Conservation (phyloP, 1,284 basidiomycete species). For the Meripilus lineatus region DNA sequence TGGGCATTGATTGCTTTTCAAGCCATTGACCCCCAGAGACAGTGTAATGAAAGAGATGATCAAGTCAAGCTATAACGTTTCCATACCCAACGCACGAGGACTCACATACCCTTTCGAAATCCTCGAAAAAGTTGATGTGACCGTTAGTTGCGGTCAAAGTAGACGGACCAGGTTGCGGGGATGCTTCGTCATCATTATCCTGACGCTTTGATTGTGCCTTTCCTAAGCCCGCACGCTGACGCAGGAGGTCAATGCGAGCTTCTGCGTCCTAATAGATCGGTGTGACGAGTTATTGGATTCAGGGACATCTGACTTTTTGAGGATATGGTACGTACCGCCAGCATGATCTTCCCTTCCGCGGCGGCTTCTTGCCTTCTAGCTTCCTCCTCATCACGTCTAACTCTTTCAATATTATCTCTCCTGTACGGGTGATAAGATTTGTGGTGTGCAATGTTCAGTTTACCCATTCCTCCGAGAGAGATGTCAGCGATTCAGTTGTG, state of each 20-base stretch:
- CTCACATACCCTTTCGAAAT: slow-evolving; percentile 55
- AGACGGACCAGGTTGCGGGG: slow-evolving; percentile 24
- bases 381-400: slow-evolving; percentile 76
- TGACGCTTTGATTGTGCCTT: slow-evolving; percentile 36
- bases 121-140: slow-evolving; percentile 79
- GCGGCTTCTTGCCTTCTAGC: slow-evolving; percentile 59
- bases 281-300: too few relatives aligned
- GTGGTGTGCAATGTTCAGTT: slow-evolving; percentile 83
- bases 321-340: slow-evolving; percentile 63
- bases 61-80: too few relatives aligned
- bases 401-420: slow-evolving; percentile 78
- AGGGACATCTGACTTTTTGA: too few relatives aligned
- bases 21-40: neutral
- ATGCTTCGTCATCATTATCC: slow-evolving; percentile 36
- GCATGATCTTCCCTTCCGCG: slow-evolving; percentile 64
- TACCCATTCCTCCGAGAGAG: slow-evolving; percentile 54
- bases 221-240: slow-evolving; percentile 49
- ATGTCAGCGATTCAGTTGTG: neutral
- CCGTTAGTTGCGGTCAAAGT: slow-evolving; percentile 36
- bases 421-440: slow-evolving; percentile 88
- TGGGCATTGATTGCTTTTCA: slow-evolving; percentile 38
- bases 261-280: slow-evolving; percentile 58
- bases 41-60: neutral
- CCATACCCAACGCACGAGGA: slow-evolving; percentile 2
- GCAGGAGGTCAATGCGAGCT: slow-evolving; percentile 63